Evolutionary conservation across 2,329 filamentous ascomycete genomes (phyloP), one percentile per base, ranked within the genome.

Genomic region (Zarea fungicola): DNA sequence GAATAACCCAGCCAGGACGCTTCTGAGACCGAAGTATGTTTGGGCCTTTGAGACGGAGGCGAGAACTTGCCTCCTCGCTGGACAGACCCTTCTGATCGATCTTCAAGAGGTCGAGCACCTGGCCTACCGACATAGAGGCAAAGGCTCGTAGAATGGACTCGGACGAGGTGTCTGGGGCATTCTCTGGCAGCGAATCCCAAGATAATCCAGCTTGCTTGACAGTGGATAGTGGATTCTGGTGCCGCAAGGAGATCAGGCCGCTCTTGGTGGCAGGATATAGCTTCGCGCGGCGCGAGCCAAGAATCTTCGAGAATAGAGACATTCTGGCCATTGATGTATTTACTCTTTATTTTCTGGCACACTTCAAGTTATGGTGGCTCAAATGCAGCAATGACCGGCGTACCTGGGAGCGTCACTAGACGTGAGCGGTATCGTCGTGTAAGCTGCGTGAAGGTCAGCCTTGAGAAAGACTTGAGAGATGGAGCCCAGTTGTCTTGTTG

Each of bases 1-100:
- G 58, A 45, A 58, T 48, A 37, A 59, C 54, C 58, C 58, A 60
- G 11, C 57, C 60, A 2, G 59, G 59, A 2, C 58, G 51, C 37
- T 51, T 55, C 42, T 59, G 58, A 35, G 57, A 59, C 5, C 56
- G 55, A 23, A 61, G 44, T 10, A 57, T 42, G 35, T 61, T 61
- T 11, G 54, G 46, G 21, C 59, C 59, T 37, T 55, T 54, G 47
- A 55, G 45, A 16, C 40, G 49, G 8, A 57, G 53, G 42, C 59
- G 59, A 23, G 40, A 28, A 21, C 45, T 49, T 22, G 56, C 59
- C 48, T 61, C 57, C 8, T 42, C 31, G n/a, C 48, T 50, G 4
- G 56, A 52, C 16, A 61, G 51, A 22, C 59, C 59, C 14, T 58
- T 42, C 6, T 22, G 22, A n/a, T 54, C 50, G 19, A 58, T 53